Conservation (phyloP, 2,329 filamentous ascomycete genomes). For the Pseudogymnoascus sp. region DNA sequence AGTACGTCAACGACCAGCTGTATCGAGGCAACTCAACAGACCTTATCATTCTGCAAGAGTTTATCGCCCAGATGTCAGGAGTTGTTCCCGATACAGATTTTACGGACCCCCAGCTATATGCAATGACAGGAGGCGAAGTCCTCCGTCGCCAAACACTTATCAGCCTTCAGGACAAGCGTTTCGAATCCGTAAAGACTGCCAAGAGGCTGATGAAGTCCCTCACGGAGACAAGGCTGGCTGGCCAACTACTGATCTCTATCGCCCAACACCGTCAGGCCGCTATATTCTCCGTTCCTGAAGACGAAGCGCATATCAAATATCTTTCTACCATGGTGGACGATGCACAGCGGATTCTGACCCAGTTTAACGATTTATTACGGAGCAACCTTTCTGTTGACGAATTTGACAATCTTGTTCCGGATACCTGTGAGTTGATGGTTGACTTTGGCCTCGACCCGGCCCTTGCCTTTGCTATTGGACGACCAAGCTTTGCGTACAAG, state of each 20-base stretch:
- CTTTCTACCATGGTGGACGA: slow-evolving; percentile 85
- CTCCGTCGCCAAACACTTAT: slow-evolving; percentile 74
- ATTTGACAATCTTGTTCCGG: slow-evolving; percentile 72
- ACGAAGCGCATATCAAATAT: slow-evolving; percentile 77
- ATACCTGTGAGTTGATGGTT: slow-evolving; percentile 62
- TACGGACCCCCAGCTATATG: slow-evolving; percentile 77
- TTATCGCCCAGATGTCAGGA: slow-evolving; percentile 88
- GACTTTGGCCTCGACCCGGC: slow-evolving; percentile 73
- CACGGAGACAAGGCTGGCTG: slow-evolving; percentile 68
- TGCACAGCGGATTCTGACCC: slow-evolving; percentile 73
- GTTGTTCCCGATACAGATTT: slow-evolving; percentile 82
- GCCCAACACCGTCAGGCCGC: slow-evolving; percentile 86
- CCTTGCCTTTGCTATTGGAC: slow-evolving; percentile 77
- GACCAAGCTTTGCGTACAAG: slow-evolving; percentile 63
- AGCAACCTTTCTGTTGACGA: slow-evolving; percentile 67
- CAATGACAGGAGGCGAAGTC: slow-evolving; percentile 77
- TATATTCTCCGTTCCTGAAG: slow-evolving; percentile 64
- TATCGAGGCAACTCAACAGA: slow-evolving; percentile 78
- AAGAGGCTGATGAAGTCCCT: slow-evolving; percentile 73
- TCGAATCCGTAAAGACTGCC: slow-evolving; percentile 65
- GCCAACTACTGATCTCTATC: slow-evolving; percentile 79
- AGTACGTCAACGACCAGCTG: slow-evolving; percentile 83
- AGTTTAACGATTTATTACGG: slow-evolving; percentile 83
- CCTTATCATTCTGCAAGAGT: slow-evolving; percentile 81
- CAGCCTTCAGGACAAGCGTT: slow-evolving; percentile 72